A percentile compares a stretch with the other conserved stretches of the same genome.
These are phyloP conservation scores for Brassica rapa DNA, from an alignment of 345 rosid species.

Conservation along the genomic window DNA sequence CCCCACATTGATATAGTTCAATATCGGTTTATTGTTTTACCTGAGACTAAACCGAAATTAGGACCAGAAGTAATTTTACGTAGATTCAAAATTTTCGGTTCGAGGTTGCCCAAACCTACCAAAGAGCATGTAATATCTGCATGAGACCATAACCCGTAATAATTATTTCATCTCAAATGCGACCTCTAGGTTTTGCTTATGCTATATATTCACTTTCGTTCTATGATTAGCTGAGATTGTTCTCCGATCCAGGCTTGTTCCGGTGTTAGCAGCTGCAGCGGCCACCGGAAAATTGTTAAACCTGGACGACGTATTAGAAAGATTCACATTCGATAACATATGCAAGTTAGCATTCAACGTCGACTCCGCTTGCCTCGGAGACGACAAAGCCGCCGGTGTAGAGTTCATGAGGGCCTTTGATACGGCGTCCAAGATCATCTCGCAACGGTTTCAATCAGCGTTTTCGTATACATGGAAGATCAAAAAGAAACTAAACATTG, in stretches of 20 bases:
- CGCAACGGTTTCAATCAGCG: conserved; percentile 39
- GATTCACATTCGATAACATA: conserved; percentile 72
- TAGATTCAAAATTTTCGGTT: no score
- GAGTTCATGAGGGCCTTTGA: conserved; percentile 53
- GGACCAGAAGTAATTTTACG: no score
- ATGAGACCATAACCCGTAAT: no score
- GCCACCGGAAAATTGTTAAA: conserved; percentile 44
- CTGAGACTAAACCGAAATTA: no score
- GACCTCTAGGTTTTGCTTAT: no score
- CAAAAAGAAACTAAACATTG: conserved; percentile 45
- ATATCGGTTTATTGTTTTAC: no score
- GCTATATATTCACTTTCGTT: neutral
- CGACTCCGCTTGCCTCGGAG: conserved; percentile 57
- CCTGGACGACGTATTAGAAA: conserved; percentile 58
- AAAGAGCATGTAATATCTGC: no score
- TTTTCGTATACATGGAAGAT: conserved; percentile 50
- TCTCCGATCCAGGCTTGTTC: conserved; percentile 48
- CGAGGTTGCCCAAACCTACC: no score
- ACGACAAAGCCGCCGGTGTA: conserved; percentile 48
- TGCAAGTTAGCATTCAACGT: conserved; percentile 73
- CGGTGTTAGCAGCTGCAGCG: conserved; percentile 50
- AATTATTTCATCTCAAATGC: no score
- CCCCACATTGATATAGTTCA: no score
- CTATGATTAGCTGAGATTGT: neutral
- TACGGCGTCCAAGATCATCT: conserved; percentile 44